Percentiles rank a stretch among this genome's conserved stretches.
These are phyloP conservation scores for Macadamia integrifolia DNA, from an alignment of 164 flowering plant species.

Conservation along the genomic window DNA sequence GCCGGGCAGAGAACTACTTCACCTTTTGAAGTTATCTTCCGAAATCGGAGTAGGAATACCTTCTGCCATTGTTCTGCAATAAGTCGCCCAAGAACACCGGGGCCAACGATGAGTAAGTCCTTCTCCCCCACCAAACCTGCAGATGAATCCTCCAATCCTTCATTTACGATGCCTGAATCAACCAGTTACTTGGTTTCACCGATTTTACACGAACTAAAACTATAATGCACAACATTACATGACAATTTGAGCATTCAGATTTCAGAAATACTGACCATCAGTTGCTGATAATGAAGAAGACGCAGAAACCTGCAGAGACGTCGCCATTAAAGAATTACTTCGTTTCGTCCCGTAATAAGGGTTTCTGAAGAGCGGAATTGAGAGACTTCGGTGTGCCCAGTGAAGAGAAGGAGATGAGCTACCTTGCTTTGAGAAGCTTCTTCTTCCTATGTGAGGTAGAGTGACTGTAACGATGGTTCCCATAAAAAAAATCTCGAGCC, in stretches of 20 bases:
- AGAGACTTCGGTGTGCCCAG: background rate
- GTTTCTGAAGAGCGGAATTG: slow-evolving; percentile 4
- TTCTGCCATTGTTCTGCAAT: slow-evolving; percentile 79
- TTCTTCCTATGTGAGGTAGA: no score
- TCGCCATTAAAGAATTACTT: slow-evolving; percentile 17
- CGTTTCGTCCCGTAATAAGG: background rate
- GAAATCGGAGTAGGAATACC: slow-evolving; percentile 28
- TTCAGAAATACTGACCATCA: slow-evolving; percentile 16
- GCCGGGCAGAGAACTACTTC: no score
- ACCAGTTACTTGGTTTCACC: background rate
- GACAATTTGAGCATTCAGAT: no score
- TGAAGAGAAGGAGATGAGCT: background rate
- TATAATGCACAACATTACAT: no score
- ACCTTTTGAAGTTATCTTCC: background rate
- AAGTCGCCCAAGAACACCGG: slow-evolving; percentile 86
- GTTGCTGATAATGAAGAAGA: slow-evolving; percentile 32
- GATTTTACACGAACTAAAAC: background rate
- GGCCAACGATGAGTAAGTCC: slow-evolving; percentile 80
- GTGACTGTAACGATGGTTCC: no score
- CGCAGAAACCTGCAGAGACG: slow-evolving; percentile 27
- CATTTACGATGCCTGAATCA: slow-evolving; percentile 30
- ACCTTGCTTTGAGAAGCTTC: background rate
- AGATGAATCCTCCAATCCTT: slow-evolving; percentile 29
- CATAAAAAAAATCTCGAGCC: no score
- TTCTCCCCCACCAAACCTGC: slow-evolving; percentile 38